phyloP scores from a whole-genome alignment of 176 grass and related monocot genomes.

The Phoenix dactylifera region DNA sequence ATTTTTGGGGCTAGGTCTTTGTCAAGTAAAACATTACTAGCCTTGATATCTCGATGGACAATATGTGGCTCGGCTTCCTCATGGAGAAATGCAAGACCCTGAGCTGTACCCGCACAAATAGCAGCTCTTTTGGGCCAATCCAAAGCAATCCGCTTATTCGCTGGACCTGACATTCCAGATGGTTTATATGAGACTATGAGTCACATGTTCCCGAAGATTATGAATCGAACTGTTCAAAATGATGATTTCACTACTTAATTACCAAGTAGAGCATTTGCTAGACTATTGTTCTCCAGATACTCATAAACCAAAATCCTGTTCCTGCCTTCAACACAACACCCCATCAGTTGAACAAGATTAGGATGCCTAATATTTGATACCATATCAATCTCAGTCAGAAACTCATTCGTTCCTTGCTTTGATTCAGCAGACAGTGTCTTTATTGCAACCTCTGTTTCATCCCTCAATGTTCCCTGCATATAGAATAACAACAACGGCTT shows the following conservation, averaged over 20 bases:
- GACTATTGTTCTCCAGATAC: constrained; percentile 46
- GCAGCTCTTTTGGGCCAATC: constrained; percentile 45
- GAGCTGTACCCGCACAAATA: constrained; percentile 54
- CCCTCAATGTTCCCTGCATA: not conserved
- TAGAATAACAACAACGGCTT: not conserved
- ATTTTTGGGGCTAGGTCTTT: constrained; percentile 44
- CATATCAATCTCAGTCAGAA: constrained; percentile 58
- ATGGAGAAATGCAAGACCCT: constrained; percentile 61
- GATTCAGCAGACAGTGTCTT: constrained; percentile 59
- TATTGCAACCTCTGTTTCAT: constrained; percentile 50
- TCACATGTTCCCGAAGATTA: not conserved
- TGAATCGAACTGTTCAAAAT: no score
- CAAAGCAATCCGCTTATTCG: constrained; percentile 41
- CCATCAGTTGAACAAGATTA: constrained; percentile 61
- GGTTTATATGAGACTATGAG: not conserved
- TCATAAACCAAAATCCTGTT: constrained; percentile 50
- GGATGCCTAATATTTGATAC: constrained; percentile 59
- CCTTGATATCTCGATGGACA: constrained; percentile 67
- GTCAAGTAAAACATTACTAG: constrained; percentile 63
- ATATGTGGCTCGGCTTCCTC: constrained; percentile 54
- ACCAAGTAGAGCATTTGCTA: constrained; percentile 56
- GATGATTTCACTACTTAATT: constrained; percentile 1
- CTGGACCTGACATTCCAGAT: constrained; percentile 29
- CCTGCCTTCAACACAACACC: constrained; percentile 39
- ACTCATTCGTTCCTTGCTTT: constrained; percentile 52